A percentile compares a stretch with the other conserved stretches of the same genome.
Evolutionary conservation across 192 early-diverging fungal genomes (phyloP).

Genomic region (Coemansia sp.): DNA sequence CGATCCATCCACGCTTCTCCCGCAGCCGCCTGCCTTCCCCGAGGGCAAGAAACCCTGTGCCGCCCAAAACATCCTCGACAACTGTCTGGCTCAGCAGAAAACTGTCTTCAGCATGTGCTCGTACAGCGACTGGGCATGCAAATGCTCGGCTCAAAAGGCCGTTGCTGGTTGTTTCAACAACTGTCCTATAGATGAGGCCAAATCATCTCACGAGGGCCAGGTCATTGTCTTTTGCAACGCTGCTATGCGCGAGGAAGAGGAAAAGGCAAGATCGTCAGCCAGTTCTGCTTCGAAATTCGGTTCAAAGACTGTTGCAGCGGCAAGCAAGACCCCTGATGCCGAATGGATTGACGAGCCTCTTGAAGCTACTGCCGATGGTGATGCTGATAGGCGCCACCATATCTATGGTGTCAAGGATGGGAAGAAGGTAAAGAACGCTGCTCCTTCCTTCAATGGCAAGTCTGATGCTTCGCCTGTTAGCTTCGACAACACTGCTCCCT

Average conservation of each 20-base stretch:
- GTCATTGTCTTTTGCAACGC: slow-evolving; percentile 48
- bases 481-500: neutral
- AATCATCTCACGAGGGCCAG: slow-evolving; percentile 37
- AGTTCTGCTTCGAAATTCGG: neutral
- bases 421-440: neutral
- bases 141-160: slow-evolving; percentile 49
- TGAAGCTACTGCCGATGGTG: neutral
- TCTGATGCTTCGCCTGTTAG: neutral
- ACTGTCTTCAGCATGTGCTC: slow-evolving; percentile 35
- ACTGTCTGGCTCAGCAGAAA: slow-evolving; percentile 32
- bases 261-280: slow-evolving; percentile 4
- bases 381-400: neutral
- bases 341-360: neutral
- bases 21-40: neutral
- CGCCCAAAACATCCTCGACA: slow-evolving; percentile 46
- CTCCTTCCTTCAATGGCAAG: neutral
- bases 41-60: slow-evolving; percentile 19
- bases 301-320: neutral
- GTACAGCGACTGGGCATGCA: slow-evolving; percentile 55
- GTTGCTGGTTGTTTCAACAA: slow-evolving; percentile 48
- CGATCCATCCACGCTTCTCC: neutral
- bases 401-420: neutral
- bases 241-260: slow-evolving; percentile 27
- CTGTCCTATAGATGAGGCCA: slow-evolving; percentile 38
- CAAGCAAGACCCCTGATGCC: neutral